Base-by-base conservation (phyloP, 257 asterid genomes). In the Solanum chilense region DNA sequence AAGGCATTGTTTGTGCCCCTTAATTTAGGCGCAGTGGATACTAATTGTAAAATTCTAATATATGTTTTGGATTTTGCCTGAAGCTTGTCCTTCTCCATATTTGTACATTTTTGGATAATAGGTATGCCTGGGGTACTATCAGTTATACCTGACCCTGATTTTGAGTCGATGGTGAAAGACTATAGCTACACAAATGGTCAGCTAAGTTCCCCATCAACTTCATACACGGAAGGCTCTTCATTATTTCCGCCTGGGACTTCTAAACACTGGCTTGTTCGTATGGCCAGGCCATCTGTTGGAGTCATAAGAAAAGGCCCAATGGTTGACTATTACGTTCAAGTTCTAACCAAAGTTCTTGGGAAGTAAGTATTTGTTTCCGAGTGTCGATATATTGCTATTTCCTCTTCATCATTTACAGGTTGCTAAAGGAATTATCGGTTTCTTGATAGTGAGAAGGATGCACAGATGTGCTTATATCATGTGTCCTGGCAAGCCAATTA, bases 401-500 rank as follows among this genome's bases (percentile, higher is more conserved):
- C 12, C 11, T 6, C 29, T 62, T 56, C 37, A 39, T 82, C 8
- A 18, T 70, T 83, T 25, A 42, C 87, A 31, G 56, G 71, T 73
- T 84, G 77, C 85, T 87, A 42, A 86, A 37, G 62, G 88, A 86
- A 60, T 76, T 64, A 52, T 78, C 45, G 16, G 86, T 82, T 89
- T 85, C 85, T 85, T 86, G 77, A 62, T 93, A 97, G 99, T 85
- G 97, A 94, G 90, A 89, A 88, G 85, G 99, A 95, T 86, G 96
- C 99, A 69, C 99, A 97, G 89, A 96, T 94, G 99, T 97, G 99
- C 90, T 92, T 97, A 52, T 97, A 95, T 89, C 97, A 95, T 52
- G 86, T 92, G 58, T 95, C 98, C 2, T 95, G 96, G 96, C 90
- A 93, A 86, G 91, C 97, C 64, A 86, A 89, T 89, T 93, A 90